These are phyloP conservation scores for Saprolegnia diclina DNA, from an alignment of 352 stramenopile species.

Conservation along the genomic window DNA sequence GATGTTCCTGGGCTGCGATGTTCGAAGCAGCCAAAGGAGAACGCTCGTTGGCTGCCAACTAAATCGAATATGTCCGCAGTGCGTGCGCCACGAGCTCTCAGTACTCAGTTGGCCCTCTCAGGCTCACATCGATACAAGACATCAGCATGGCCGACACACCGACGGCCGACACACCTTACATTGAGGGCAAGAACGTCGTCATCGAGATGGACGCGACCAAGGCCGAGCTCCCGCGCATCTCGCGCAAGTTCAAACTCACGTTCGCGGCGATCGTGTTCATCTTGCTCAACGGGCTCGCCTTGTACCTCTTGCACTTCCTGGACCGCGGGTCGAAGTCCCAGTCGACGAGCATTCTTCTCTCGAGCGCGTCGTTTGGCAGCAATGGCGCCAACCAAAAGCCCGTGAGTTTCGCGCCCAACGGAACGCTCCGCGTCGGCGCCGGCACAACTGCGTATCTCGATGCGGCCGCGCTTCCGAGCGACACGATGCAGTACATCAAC, in stretches of 20 bases:
- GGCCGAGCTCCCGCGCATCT: neutral
- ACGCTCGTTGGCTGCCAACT: too few species aligned
- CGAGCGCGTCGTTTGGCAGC: neutral
- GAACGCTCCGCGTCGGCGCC: slow-evolving; percentile 43
- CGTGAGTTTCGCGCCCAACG: slow-evolving; percentile 32
- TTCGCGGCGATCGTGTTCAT: neutral
- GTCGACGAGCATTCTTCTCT: neutral
- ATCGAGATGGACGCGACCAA: slow-evolving; percentile 1
- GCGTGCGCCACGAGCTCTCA: neutral
- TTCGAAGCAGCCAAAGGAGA: too few species aligned
- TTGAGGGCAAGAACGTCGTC: neutral
- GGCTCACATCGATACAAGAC: too few species aligned
- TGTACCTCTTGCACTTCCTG: slow-evolving; percentile 10
- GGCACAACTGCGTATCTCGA: slow-evolving; percentile 65
- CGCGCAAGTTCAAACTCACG: neutral
- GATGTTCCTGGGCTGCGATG: too few species aligned
- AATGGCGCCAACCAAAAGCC: slow-evolving; percentile 10
- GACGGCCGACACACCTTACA: slow-evolving; percentile 2
- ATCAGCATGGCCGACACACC: neutral
- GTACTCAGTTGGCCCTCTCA: neutral
- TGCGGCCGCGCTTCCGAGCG: slow-evolving; percentile 12
- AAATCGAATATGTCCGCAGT: neutral
- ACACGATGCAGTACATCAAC: slow-evolving; percentile 47
- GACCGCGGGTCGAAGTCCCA: neutral
- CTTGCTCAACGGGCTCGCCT: slow-evolving; percentile 1